phyloP scores from a whole-genome alignment of 768 basidiomycete species.

The Trametes coccinea region DNA sequence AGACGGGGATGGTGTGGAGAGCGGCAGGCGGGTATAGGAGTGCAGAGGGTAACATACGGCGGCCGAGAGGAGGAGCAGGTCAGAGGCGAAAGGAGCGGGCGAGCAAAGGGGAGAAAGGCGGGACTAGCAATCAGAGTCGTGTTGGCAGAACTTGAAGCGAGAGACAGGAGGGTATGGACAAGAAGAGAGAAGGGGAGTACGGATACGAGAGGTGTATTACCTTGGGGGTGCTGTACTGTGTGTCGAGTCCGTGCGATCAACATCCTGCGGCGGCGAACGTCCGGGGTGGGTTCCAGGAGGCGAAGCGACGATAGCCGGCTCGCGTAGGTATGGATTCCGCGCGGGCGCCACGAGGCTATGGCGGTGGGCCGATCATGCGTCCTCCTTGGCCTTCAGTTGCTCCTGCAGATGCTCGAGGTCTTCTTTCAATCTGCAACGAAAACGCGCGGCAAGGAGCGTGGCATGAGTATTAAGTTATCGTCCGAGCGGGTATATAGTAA shows the following conservation, averaged over 20 bases:
- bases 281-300: slow-evolving; percentile 18
- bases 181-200: slow-evolving; percentile 14
- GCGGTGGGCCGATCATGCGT: slow-evolving; percentile 15
- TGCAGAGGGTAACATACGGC: slow-evolving; percentile 25
- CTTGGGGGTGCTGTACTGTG: slow-evolving; percentile 12
- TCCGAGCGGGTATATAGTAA: slow-evolving; percentile 16
- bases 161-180: slow-evolving; percentile 5
- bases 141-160: slow-evolving; percentile 2
- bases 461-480: slow-evolving; percentile 25
- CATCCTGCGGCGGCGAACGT: slow-evolving; percentile 7
- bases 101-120: background rate
- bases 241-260: slow-evolving; percentile 6
- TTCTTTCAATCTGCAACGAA: slow-evolving; percentile 58
- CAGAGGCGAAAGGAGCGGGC: background rate
- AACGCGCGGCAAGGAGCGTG: slow-evolving; percentile 17
- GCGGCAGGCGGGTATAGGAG: slow-evolving; percentile 21
- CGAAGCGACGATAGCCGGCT: slow-evolving; percentile 13
- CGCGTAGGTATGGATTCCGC: slow-evolving; percentile 17
- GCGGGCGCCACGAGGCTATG: slow-evolving; percentile 36
- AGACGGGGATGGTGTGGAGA: background rate
- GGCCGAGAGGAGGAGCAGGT: background rate
- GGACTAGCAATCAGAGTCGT: slow-evolving; percentile 13
- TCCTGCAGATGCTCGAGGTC: slow-evolving; percentile 55
- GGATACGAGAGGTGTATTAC: slow-evolving; percentile 11
- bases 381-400: slow-evolving; percentile 39